Conservation (phyloP, 495 filamentous ascomycete species). For the Aspergillus wentii region DNA sequence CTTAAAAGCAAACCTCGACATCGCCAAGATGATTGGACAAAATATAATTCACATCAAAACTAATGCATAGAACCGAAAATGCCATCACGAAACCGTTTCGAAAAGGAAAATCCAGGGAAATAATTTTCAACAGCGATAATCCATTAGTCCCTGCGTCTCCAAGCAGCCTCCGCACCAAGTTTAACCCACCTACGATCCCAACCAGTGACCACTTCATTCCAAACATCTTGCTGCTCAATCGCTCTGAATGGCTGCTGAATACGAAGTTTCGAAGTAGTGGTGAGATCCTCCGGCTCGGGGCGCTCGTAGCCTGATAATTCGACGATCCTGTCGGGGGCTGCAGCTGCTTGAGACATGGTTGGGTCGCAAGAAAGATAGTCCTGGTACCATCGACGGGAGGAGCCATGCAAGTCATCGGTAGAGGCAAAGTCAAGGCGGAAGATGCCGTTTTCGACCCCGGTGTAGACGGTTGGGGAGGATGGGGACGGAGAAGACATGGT, state of each 20-base stretch:
- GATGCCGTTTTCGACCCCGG: conserved; percentile 48
- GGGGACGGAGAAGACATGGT: conserved; percentile 53
- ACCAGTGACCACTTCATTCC: conserved; percentile 19
- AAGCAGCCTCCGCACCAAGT: conserved; percentile 24
- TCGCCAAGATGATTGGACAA: too few relatives aligned
- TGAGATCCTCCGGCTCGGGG: conserved; percentile 26
- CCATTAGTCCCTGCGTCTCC: conserved; percentile 25
- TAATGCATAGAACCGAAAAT: too few relatives aligned
- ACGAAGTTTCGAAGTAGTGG: conserved; percentile 29
- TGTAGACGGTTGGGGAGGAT: conserved; percentile 51
- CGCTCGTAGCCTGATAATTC: conserved; percentile 40
- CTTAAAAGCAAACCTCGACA: too few relatives aligned
- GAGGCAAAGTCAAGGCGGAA: conserved; percentile 50
- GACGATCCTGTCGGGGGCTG: conserved; percentile 8
- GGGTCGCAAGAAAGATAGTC: conserved; percentile 22
- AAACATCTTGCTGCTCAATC: conserved; percentile 10
- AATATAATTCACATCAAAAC: too few relatives aligned
- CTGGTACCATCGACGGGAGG: conserved; percentile 27
- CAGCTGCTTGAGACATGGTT: conserved; percentile 2
- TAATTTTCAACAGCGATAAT: too few relatives aligned
- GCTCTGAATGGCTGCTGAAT: conserved; percentile 27
- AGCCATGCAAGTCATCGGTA: conserved; percentile 35
- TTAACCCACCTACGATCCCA: conserved; percentile 37
- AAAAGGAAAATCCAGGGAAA: too few relatives aligned
- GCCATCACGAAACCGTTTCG: too few relatives aligned